Percentiles rank a stretch among this genome's conserved stretches.
Evolutionary conservation across 257 asterid genomes (phyloP).

Genomic region (Catharanthus roseus): DNA sequence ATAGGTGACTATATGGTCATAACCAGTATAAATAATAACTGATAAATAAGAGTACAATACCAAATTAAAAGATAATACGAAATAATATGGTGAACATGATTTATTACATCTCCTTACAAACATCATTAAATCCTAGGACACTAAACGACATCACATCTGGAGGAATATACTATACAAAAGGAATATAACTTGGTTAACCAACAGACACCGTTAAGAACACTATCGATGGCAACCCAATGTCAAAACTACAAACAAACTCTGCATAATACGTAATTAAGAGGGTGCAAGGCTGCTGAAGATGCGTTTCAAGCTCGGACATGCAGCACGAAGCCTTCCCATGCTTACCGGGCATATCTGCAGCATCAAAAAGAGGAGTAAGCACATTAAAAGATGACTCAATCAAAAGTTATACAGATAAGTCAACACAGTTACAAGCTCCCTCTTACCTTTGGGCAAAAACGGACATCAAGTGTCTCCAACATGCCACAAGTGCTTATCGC

Average conservation of each 20-base stretch:
- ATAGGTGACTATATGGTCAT: background rate
- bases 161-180: conserved; percentile 1
- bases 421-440: background rate
- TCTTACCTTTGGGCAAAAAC: conserved; percentile 82
- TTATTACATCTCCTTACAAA: conserved; percentile 12
- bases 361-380: background rate
- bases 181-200: background rate
- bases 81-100: background rate
- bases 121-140: background rate
- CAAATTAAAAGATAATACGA: background rate
- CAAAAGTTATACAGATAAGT: background rate
- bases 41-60: background rate
- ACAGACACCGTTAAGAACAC: background rate
- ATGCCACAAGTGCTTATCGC: conserved; percentile 62
- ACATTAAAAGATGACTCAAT: background rate
- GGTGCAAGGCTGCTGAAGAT: conserved; percentile 72
- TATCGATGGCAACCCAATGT: background rate
- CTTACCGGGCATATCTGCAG: conserved; percentile 65
- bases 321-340: conserved; percentile 57
- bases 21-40: background rate
- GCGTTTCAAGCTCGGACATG: conserved; percentile 86
- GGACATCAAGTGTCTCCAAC: conserved; percentile 98
- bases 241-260: background rate
- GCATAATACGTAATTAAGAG: conserved; percentile 24
- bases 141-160: background rate